These are phyloP conservation scores for Nigrospora sphaerica DNA, from an alignment of 2,329 filamentous ascomycete genomes.

Conservation along the genomic window DNA sequence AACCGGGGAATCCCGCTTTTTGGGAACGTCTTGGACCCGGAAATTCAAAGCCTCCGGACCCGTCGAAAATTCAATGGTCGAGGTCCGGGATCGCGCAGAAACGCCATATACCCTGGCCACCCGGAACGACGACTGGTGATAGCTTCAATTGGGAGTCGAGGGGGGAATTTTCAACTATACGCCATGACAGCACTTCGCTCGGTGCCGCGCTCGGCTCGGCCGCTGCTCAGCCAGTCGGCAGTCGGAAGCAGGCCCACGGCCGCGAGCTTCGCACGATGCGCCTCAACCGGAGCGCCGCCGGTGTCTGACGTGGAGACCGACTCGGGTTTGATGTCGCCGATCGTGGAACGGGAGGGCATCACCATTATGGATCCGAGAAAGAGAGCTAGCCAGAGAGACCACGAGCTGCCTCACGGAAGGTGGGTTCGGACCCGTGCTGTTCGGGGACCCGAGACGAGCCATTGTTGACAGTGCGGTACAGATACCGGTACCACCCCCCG, in stretches of 20 bases:
- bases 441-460: too few species aligned
- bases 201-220: slow-evolving; percentile 17
- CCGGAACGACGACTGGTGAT: background rate
- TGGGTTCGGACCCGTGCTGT: slow-evolving; percentile 1
- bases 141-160: background rate
- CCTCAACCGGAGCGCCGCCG: slow-evolving; percentile 31
- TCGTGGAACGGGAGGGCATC: slow-evolving; percentile 24
- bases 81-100: background rate
- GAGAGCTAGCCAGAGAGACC: slow-evolving; percentile 21
- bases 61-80: slow-evolving; percentile 2
- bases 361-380: slow-evolving; percentile 41
- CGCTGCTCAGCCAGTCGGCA: slow-evolving; percentile 14
- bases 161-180: background rate
- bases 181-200: slow-evolving; percentile 14
- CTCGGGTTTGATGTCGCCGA: slow-evolving; percentile 38
- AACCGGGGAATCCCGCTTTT: too few species aligned
- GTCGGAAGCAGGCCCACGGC: slow-evolving; percentile 12
- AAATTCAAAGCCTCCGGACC: slow-evolving; percentile 1
- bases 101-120: background rate
- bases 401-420: slow-evolving; percentile 16
- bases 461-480: slow-evolving; percentile 24
- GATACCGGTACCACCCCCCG: slow-evolving; percentile 91
- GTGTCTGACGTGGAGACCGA: slow-evolving; percentile 43
- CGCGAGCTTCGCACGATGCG: slow-evolving; percentile 28
- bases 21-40: background rate